These are phyloP conservation scores for Termitomyces sp. DNA, from an alignment of 768 basidiomycete species.

Conservation along the genomic window DNA sequence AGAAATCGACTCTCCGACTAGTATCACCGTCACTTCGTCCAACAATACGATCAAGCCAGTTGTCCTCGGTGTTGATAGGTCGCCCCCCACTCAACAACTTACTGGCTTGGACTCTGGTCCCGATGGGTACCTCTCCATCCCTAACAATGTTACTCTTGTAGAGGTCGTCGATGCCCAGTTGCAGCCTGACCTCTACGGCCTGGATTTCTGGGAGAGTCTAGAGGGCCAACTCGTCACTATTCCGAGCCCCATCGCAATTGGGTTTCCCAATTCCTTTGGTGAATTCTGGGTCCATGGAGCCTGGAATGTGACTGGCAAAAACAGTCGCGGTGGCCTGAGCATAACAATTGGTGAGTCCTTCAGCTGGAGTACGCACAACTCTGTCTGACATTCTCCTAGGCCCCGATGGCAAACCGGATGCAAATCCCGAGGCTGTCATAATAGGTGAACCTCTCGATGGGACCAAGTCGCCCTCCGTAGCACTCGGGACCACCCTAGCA, in stretches of 20 bases:
- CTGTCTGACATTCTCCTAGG: slow-evolving; percentile 25
- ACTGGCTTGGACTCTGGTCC: slow-evolving; percentile 47
- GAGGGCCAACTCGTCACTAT: slow-evolving; percentile 57
- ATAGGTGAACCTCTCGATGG: slow-evolving; percentile 53
- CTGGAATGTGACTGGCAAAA: slow-evolving; percentile 54
- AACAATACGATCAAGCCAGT: slow-evolving; percentile 45
- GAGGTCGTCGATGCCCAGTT: slow-evolving; percentile 43
- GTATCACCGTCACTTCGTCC: slow-evolving; percentile 40
- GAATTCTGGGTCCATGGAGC: slow-evolving; percentile 59
- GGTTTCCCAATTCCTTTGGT: slow-evolving; percentile 50
- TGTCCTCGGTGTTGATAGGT: slow-evolving; percentile 49
- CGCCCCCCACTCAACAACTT: slow-evolving; percentile 46
- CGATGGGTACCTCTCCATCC: slow-evolving; percentile 54
- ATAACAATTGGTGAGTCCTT: slow-evolving; percentile 38
- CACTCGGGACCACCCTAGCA: slow-evolving; percentile 41
- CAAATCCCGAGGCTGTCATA: slow-evolving; percentile 54
- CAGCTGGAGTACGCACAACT: background rate
- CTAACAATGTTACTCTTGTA: slow-evolving; percentile 48
- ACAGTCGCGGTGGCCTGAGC: slow-evolving; percentile 51
- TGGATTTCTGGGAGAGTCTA: slow-evolving; percentile 66
- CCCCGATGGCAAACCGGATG: slow-evolving; percentile 47
- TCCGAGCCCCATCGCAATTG: slow-evolving; percentile 40
- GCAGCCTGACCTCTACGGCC: slow-evolving; percentile 47
- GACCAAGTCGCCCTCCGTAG: slow-evolving; percentile 44
- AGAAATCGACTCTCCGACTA: slow-evolving; percentile 42